phyloP scores from a whole-genome alignment of 2,329 filamentous ascomycete genomes.

The Drechslera avenae region DNA sequence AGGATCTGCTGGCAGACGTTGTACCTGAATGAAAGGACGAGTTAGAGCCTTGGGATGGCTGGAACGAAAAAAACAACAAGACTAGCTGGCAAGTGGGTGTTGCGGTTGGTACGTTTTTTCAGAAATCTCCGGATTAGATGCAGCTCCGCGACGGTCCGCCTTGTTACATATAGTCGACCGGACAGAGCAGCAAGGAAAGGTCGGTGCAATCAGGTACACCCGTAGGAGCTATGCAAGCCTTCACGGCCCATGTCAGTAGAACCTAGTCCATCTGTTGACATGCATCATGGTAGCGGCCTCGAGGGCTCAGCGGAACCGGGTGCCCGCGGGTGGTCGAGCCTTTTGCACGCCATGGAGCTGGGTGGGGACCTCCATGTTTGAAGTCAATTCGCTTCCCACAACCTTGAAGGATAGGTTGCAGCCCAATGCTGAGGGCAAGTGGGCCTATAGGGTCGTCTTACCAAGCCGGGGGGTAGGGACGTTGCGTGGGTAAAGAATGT shows the following conservation, averaged over 20 bases:
- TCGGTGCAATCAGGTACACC: constrained; percentile 32
- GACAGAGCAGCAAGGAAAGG: constrained; percentile 18
- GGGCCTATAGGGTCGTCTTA: constrained; percentile 25
- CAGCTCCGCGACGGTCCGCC: constrained; percentile 26
- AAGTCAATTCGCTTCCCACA: constrained; percentile 25
- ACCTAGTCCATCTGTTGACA: constrained; percentile 23
- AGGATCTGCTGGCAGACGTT: constrained; percentile 6
- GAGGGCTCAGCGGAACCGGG: constrained; percentile 27
- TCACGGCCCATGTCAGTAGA: constrained; percentile 17
- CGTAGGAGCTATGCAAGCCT: constrained; percentile 22
- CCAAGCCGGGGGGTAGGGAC: constrained; percentile 27
- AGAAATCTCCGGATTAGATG: constrained; percentile 19
- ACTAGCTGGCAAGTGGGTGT: constrained; percentile 8
- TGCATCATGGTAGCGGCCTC: constrained; percentile 25
- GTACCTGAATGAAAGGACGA: constrained; percentile 7
- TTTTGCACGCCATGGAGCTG: constrained; percentile 20
- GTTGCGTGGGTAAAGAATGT: constrained; percentile 32
- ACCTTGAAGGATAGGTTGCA: constrained; percentile 23
- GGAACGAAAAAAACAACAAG: constrained; percentile 1
- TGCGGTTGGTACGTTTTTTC: constrained; percentile 10
- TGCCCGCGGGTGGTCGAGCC: constrained; percentile 28
- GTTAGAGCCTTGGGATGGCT: neutral
- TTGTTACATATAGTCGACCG: constrained; percentile 21
- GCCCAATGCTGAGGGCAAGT: constrained; percentile 20
- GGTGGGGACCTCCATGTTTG: constrained; percentile 31